Base-by-base conservation (phyloP, 805 yeast species). In the Cyberlindnera veronae region DNA sequence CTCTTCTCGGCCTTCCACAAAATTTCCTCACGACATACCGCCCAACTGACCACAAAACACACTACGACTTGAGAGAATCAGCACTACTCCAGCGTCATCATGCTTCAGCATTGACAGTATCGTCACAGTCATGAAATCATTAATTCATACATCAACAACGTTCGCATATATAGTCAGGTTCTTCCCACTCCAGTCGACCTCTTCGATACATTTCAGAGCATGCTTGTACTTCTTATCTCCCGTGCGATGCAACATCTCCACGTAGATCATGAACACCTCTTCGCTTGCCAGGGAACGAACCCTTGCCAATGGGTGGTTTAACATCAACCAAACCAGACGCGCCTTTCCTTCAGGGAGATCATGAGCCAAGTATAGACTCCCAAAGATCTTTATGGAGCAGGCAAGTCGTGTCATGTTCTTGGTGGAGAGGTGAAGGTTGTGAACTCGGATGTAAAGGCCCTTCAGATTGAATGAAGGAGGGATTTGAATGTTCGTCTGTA, bases 391-490 rank as follows among this genome's bases (percentile, higher is more conserved):
- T 5, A 79, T 53, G 0, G 72, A 70, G 12, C 65, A 49, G 1
- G 57, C 49, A 1, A 77, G 45, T 30, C 79, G 56, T 0, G 58
- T 41, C 7, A 63, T 32, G 36, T 67, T 68, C 5, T 66, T 54
- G 1, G 77, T 72, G 42, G 71, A 72, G 24, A 82, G 60, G 39
- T 80, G 82, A 24, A 78, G 56, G 52, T 82, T 82, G 62, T 69
- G 78, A 5, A 74, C 58, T 22, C 78, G 61, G 2, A 74, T 64
- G 32, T 65, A 75, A 5, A 79, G 55, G 1, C 66, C 60, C 27
- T 63, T 51, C 15, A 59, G 50, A 24, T 53, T 53, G 36, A 57
- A 57, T 1, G 30, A 39, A 2, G 17, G 14, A 3, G 61, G 59
- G 3, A 57, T 41, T 9, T 42, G 27, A 7, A 51, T 32, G 21